phyloP scores from a whole-genome alignment of 495 filamentous ascomycete species.

The Neurospora intermedia region DNA sequence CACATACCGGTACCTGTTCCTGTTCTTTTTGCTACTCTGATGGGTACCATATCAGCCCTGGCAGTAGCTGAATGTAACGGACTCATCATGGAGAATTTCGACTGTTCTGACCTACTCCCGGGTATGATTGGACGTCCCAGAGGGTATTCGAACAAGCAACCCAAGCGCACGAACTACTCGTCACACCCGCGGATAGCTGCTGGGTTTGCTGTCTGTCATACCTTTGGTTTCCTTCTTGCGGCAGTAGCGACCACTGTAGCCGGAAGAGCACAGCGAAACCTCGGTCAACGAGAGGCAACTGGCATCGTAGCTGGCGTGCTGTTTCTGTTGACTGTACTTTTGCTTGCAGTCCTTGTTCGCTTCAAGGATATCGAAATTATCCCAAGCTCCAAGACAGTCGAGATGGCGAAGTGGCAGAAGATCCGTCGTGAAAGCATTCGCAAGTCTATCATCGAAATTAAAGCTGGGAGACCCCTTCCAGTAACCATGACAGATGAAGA shows the following conservation, averaged over 20 bases:
- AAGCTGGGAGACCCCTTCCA: conserved; percentile 3
- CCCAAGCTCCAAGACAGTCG: conserved; percentile 39
- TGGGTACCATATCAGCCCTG: conserved; percentile 59
- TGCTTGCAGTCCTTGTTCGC: conserved; percentile 47
- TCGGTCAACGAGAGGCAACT: conserved; percentile 55
- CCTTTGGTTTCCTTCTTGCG: conserved; percentile 51
- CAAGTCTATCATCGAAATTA: not conserved
- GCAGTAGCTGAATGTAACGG: conserved; percentile 67
- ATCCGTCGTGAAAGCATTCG: conserved; percentile 30
- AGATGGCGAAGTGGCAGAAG: conserved; percentile 41
- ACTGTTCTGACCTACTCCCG: conserved; percentile 58
- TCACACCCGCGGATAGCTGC: conserved; percentile 58
- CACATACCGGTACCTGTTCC: conserved; percentile 48
- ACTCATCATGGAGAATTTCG: conserved; percentile 70
- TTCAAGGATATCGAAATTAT: conserved; percentile 58
- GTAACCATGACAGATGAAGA: conserved; percentile 40
- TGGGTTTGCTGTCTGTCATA: conserved; percentile 61
- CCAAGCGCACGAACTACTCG: conserved; percentile 55
- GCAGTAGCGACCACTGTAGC: conserved; percentile 54
- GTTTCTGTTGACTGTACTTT: conserved; percentile 48
- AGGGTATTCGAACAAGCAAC: conserved; percentile 32
- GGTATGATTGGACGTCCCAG: conserved; percentile 49
- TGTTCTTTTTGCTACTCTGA: conserved; percentile 52
- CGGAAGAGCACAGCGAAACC: conserved; percentile 45
- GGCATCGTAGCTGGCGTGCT: conserved; percentile 53